These are phyloP conservation scores for Candida chauliodis DNA, from an alignment of 805 yeast genomes.

Conservation along the genomic window DNA sequence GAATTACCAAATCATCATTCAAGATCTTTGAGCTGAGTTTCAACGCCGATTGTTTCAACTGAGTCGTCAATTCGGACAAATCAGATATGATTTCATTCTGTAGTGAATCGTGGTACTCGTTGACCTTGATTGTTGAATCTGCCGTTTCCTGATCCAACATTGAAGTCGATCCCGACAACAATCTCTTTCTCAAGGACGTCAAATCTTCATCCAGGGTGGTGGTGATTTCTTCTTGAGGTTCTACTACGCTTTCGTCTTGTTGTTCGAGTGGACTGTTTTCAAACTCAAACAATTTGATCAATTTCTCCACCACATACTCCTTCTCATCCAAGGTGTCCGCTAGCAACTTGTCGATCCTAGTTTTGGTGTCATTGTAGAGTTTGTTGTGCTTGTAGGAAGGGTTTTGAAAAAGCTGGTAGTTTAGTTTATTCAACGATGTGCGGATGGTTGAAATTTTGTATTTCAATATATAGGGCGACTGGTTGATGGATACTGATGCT, in stretches of 20 bases:
- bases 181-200: constrained; percentile 20
- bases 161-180: constrained; percentile 20
- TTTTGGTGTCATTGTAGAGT: constrained; percentile 10
- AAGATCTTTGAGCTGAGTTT: constrained; percentile 33
- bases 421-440: constrained; percentile 1
- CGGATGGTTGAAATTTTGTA: constrained; percentile 16
- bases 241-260: neutral
- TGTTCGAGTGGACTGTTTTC: constrained; percentile 2
- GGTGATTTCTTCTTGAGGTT: neutral
- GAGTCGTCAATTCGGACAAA: constrained; percentile 44
- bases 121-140: constrained; percentile 11
- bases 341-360: constrained; percentile 15
- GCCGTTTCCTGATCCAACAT: constrained; percentile 9
- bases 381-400: constrained; percentile 12
- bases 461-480: constrained; percentile 21
- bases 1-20: constrained; percentile 30
- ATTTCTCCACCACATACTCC: constrained; percentile 15
- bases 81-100: constrained; percentile 51
- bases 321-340: constrained; percentile 19
- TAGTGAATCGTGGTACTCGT: constrained; percentile 38
- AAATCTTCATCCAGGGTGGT: constrained; percentile 14
- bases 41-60: constrained; percentile 46
- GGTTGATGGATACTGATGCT: constrained; percentile 1
- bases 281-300: constrained; percentile 11
- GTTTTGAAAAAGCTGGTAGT: neutral